phyloP scores from a whole-genome alignment of 2,329 filamentous ascomycete species.

The Aspergillus melleus region DNA sequence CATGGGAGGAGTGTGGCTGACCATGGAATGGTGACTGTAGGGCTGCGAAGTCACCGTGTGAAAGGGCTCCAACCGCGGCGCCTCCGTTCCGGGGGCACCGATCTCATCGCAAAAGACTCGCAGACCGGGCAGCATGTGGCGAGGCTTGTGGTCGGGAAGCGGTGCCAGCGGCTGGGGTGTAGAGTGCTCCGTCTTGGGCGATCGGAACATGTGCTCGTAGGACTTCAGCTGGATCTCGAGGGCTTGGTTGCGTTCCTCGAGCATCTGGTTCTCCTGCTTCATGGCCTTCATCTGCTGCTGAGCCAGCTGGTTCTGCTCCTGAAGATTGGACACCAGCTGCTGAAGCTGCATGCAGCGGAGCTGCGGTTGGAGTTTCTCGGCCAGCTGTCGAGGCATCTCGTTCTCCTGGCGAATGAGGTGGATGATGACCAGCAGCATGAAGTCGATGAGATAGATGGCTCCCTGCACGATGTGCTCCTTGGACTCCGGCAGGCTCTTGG shows the following conservation, averaged over 20 bases:
- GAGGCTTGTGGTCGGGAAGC: conserved; percentile 30
- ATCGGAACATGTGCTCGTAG: conserved; percentile 40
- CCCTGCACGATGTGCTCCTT: conserved; percentile 44
- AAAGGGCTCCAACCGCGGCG: conserved; percentile 22
- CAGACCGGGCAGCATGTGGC: conserved; percentile 37
- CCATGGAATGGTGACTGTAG: conserved; percentile 28
- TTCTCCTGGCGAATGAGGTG: conserved; percentile 37
- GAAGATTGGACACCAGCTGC: conserved; percentile 33
- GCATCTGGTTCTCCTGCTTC: conserved; percentile 37
- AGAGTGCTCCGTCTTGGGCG: conserved; percentile 33
- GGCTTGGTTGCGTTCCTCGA: conserved; percentile 37
- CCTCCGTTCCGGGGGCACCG: conserved; percentile 25
- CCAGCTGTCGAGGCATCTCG: conserved; percentile 34
- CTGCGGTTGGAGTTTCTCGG: conserved; percentile 40
- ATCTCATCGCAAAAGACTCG: conserved; percentile 39
- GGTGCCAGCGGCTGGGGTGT: conserved; percentile 27
- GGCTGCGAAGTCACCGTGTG: conserved; percentile 28
- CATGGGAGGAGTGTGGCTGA: conserved; percentile 34
- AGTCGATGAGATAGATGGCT: conserved; percentile 40
- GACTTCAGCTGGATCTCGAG: conserved; percentile 41
- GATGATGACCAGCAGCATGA: conserved; percentile 39
- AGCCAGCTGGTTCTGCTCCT: conserved; percentile 37
- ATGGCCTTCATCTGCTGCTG: conserved; percentile 36
- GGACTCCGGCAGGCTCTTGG: conserved; percentile 41
- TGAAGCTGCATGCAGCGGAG: conserved; percentile 42